A percentile compares a stretch with the other conserved stretches of the same genome.
Conservation (phyloP, 495 filamentous ascomycete species). For the Aspergillus panamensis region DNA sequence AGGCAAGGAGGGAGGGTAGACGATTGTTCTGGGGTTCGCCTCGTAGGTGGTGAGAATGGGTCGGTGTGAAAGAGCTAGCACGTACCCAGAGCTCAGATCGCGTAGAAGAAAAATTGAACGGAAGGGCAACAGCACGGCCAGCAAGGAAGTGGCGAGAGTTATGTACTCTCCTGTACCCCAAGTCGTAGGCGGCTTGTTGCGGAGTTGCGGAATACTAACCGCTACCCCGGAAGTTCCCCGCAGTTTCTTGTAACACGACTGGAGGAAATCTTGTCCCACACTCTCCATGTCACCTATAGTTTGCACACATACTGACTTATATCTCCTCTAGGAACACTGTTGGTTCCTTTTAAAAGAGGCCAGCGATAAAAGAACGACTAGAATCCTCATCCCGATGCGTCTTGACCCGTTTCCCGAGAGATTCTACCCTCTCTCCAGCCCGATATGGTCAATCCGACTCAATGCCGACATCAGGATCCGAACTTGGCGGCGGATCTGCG, state of each 20-base stretch:
- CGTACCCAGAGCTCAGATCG: background rate
- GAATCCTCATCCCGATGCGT: background rate
- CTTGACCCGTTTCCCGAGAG: background rate
- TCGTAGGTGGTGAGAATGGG: too few relatives aligned
- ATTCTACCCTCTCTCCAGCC: background rate
- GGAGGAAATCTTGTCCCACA: background rate
- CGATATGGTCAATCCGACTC: too few relatives aligned
- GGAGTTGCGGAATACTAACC: slow-evolving; percentile 16
- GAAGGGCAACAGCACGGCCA: background rate
- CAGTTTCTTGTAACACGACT: background rate
- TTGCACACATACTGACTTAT: too few relatives aligned
- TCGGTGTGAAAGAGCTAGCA: background rate
- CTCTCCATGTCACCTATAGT: too few relatives aligned
- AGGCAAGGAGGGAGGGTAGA: background rate
- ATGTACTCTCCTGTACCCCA: background rate
- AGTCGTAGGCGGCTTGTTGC: slow-evolving; percentile 2
- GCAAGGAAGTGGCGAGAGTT: background rate
- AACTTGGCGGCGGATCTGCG: slow-evolving; percentile 8
- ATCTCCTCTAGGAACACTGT: too few relatives aligned
- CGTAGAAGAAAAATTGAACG: background rate
- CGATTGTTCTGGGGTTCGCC: too few relatives aligned
- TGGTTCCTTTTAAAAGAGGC: too few relatives aligned
- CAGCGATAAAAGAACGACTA: too few relatives aligned
- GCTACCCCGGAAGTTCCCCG: slow-evolving; percentile 17
- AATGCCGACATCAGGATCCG: background rate